phyloP scores from a whole-genome alignment of 768 basidiomycete species.

The Rhodotorula diobovata region DNA sequence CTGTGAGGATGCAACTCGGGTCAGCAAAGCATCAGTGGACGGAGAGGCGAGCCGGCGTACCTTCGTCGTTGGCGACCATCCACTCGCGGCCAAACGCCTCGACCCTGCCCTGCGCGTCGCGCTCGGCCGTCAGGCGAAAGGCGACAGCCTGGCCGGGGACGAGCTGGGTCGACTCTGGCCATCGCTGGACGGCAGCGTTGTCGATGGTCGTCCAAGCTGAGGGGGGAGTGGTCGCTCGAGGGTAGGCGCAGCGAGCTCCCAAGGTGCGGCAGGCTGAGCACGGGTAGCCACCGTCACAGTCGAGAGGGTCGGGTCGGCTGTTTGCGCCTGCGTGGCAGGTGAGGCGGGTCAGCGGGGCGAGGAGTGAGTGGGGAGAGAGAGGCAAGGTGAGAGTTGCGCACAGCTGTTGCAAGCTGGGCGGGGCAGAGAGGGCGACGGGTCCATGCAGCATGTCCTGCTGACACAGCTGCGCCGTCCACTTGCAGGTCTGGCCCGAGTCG shows the following conservation, averaged over 20 bases:
- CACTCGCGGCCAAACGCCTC: constrained; percentile 10
- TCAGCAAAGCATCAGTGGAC: neutral
- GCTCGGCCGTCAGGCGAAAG: neutral
- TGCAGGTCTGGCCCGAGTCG: neutral
- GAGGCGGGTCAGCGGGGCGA: neutral
- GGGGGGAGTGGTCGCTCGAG: neutral
- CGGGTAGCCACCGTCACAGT: constrained; percentile 7
- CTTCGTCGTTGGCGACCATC: neutral
- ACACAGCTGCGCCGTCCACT: neutral
- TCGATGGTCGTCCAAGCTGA: constrained; percentile 12
- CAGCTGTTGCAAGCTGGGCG: neutral
- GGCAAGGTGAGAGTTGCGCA: neutral
- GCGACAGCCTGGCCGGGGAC: neutral
- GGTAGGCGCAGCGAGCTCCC: neutral
- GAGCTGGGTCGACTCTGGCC: constrained; percentile 14
- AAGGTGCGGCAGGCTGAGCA: neutral
- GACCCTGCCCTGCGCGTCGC: constrained; percentile 3
- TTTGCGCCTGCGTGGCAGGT: neutral
- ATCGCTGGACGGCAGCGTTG: neutral
- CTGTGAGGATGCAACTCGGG: neutral
- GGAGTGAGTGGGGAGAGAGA: neutral
- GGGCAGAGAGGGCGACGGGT: no score
- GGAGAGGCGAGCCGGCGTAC: neutral
- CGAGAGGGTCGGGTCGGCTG: neutral
- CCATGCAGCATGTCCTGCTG: neutral